Evolutionary conservation across 441 rosid genomes (phyloP).

Genomic region (Metrosideros polymorpha): DNA sequence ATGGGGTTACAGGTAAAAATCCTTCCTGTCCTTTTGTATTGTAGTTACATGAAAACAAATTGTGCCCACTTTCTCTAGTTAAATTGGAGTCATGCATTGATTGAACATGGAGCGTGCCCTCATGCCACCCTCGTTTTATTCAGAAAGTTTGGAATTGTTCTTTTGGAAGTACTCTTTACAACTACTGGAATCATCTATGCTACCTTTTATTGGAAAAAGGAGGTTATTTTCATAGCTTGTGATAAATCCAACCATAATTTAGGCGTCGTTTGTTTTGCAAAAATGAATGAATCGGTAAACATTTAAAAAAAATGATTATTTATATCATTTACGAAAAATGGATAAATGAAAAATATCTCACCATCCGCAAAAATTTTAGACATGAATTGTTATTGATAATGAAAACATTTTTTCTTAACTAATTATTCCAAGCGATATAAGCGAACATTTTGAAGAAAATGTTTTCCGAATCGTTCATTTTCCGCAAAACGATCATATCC

Average conservation of each 20-base stretch:
- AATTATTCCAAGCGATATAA: no score
- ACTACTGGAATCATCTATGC: neutral
- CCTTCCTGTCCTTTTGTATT: neutral
- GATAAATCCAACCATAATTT: neutral
- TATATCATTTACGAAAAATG: no score
- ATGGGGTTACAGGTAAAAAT: constrained; percentile 57
- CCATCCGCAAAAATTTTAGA: no score
- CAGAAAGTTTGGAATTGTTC: neutral
- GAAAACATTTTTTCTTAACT: no score
- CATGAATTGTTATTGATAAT: no score
- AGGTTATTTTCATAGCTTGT: neutral
- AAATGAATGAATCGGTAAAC: no score
- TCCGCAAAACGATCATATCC: no score
- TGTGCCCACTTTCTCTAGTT: neutral
- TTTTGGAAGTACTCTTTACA: neutral
- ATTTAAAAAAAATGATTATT: no score
- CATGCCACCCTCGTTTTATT: neutral
- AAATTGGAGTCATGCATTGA: neutral
- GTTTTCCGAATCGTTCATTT: no score
- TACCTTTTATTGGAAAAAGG: neutral
- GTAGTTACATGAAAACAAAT: neutral
- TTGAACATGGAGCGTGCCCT: neutral
- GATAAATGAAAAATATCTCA: no score
- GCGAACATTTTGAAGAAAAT: no score
- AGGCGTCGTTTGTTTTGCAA: no score